These are phyloP conservation scores for Articulospora tetracladia DNA, from an alignment of 495 filamentous ascomycete species.

Conservation along the genomic window DNA sequence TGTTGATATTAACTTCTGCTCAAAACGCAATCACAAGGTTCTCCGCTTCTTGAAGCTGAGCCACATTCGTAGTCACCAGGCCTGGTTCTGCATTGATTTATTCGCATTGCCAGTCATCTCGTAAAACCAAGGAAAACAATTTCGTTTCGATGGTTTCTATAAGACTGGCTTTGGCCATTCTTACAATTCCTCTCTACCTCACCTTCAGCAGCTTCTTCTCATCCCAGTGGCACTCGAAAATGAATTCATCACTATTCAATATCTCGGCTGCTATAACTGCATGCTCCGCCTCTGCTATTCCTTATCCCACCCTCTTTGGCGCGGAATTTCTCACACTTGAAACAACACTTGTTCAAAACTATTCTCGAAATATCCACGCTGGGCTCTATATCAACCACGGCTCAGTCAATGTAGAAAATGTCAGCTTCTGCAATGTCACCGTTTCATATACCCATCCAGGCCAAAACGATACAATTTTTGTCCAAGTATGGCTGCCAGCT, in stretches of 20 bases:
- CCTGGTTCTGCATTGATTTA: no score
- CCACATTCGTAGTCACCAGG: no score
- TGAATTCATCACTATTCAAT: background rate
- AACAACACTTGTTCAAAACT: background rate
- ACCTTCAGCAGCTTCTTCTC: no score
- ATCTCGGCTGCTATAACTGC: background rate
- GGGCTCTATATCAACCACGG: slow-evolving; percentile 1
- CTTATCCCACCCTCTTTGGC: background rate
- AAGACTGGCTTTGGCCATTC: no score
- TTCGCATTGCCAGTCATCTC: no score
- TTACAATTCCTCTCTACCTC: no score
- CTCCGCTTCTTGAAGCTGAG: no score
- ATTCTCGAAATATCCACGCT: background rate
- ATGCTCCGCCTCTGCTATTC: background rate
- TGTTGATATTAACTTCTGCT: no score
- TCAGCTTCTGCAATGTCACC: slow-evolving; percentile 41
- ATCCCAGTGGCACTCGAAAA: no score
- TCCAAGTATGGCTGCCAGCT: slow-evolving; percentile 34
- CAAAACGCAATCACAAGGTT: no score
- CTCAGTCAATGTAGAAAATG: background rate
- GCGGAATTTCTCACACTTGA: background rate
- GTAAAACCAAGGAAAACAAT: no score
- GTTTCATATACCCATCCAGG: slow-evolving; percentile 41
- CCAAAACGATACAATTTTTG: slow-evolving; percentile 32
- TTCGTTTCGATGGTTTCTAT: background rate